Evolutionary conservation across 116 monocot species (phyloP).

Genomic region (Posidonia oceanica): DNA sequence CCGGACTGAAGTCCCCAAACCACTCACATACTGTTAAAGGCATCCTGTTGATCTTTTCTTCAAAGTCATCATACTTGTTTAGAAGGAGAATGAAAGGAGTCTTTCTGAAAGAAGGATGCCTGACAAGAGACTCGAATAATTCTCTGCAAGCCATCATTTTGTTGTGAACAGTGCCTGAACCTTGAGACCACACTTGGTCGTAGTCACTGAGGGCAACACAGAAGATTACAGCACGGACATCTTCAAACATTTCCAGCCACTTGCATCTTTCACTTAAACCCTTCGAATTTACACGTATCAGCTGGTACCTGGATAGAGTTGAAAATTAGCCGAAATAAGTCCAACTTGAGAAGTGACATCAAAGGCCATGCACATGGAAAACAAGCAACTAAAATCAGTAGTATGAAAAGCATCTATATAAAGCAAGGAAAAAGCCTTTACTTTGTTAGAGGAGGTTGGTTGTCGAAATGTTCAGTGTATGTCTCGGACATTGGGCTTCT

Average conservation of each 20-base stretch:
- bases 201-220: constrained; percentile 77
- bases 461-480: constrained; percentile 65
- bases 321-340: neutral
- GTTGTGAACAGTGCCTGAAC: constrained; percentile 29
- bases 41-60: constrained; percentile 53
- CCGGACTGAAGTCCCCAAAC: constrained; percentile 67
- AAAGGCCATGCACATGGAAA: neutral
- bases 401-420: neutral
- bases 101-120: constrained; percentile 65
- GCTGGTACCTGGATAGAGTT: constrained; percentile 51
- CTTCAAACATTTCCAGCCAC: constrained; percentile 96
- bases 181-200: constrained; percentile 32
- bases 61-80: constrained; percentile 83
- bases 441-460: constrained; percentile 64
- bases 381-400: neutral
- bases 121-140: constrained; percentile 62
- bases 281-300: constrained; percentile 66
- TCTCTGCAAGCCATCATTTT: constrained; percentile 82
- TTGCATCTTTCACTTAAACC: constrained; percentile 80
- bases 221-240: constrained; percentile 64
- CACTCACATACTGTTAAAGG: constrained; percentile 61
- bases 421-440: constrained; percentile 10
- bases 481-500: constrained; percentile 62
- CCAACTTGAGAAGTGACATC: constrained; percentile 1
- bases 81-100: constrained; percentile 71